A percentile compares a stretch with the other conserved stretches of the same genome.
Conservation (phyloP, 1,139 yeast genomes). For the Candida glucosophila region DNA sequence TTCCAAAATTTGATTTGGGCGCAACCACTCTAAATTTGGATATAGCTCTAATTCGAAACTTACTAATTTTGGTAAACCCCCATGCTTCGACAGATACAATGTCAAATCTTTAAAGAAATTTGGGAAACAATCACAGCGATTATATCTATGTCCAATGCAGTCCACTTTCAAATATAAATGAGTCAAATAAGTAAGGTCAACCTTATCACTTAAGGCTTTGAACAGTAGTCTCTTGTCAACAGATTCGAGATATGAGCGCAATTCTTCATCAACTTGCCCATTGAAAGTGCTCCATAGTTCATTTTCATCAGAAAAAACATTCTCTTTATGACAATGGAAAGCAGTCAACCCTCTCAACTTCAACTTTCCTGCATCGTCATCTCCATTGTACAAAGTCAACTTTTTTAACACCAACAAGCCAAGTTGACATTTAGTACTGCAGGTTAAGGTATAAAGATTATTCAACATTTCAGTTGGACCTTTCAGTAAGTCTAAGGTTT, state of each 20-base stretch:
- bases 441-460: constrained; percentile 22
- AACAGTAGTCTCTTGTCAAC: constrained; percentile 18
- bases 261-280: constrained; percentile 4
- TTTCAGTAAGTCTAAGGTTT: constrained; percentile 14
- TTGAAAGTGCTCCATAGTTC: constrained; percentile 2
- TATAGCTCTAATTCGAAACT: constrained; percentile 25
- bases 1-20: constrained; percentile 30
- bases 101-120: constrained; percentile 22
- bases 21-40: constrained; percentile 31
- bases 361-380: constrained; percentile 15
- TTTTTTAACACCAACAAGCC: constrained; percentile 22
- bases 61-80: constrained; percentile 23
- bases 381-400: constrained; percentile 13
- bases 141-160: constrained; percentile 20
- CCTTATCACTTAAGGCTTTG: constrained; percentile 13
- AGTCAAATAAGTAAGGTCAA: constrained; percentile 16
- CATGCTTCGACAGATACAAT: constrained; percentile 11
- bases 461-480: constrained; percentile 16
- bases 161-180: constrained; percentile 24
- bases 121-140: constrained; percentile 23
- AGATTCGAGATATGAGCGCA: constrained; percentile 8
- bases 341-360: constrained; percentile 22
- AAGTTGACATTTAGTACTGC: constrained; percentile 23
- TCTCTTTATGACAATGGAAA: constrained; percentile 27
- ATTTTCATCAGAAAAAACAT: constrained; percentile 4